Conservation (phyloP, 2,329 filamentous ascomycete genomes). For the Ophiostoma quercus region DNA sequence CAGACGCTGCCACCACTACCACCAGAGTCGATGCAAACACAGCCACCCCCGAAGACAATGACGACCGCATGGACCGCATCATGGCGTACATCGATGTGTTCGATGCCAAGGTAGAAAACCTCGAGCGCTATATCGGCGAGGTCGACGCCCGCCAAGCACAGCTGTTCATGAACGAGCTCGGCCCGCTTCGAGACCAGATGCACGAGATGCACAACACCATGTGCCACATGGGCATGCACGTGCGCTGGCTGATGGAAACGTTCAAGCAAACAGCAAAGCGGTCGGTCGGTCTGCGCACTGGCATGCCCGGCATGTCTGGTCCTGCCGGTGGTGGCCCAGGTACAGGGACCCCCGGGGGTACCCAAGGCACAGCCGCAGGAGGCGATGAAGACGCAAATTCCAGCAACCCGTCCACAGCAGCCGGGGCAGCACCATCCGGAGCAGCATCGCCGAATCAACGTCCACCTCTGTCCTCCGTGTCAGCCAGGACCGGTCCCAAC, state of each 20-base stretch:
- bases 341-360: neutral
- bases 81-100: constrained; percentile 46
- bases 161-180: constrained; percentile 57
- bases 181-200: constrained; percentile 59
- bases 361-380: neutral
- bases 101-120: constrained; percentile 52
- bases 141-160: constrained; percentile 56
- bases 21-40: neutral
- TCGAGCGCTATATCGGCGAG: constrained; percentile 53
- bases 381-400: neutral
- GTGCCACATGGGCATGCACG: constrained; percentile 55
- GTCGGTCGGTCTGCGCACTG: constrained; percentile 19
- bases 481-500: neutral
- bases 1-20: neutral
- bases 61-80: constrained; percentile 38
- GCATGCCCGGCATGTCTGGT: neutral
- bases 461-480: neutral
- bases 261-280: constrained; percentile 26
- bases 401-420: neutral
- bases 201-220: constrained; percentile 54
- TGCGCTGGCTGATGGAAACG: constrained; percentile 50
- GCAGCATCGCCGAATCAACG: neutral
- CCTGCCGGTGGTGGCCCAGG: neutral
- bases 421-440: neutral
- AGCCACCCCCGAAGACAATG: constrained; percentile 24